These are phyloP conservation scores for Malassezia arunalokei DNA, from an alignment of 1,284 basidiomycete genomes.

Conservation along the genomic window DNA sequence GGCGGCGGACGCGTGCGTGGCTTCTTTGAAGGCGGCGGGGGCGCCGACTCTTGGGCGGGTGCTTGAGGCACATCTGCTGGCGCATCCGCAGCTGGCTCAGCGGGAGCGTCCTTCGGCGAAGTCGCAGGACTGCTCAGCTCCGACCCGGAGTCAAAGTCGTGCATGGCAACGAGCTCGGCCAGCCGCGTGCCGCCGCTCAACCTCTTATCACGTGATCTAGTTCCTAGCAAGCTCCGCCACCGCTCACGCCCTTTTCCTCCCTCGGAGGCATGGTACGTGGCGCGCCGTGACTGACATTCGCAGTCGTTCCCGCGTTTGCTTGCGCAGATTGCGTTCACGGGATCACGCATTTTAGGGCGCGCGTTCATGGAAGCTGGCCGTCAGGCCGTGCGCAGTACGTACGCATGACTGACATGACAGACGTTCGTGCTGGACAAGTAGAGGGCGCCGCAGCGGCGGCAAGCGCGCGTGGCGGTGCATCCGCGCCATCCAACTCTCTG, in stretches of 20 bases:
- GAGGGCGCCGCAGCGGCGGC: constrained; percentile 51
- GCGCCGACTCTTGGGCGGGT: no score
- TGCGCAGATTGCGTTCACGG: constrained; percentile 69
- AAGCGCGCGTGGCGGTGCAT: constrained; percentile 33
- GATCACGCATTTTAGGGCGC: constrained; percentile 73
- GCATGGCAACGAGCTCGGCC: constrained; percentile 3
- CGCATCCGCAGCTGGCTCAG: neutral
- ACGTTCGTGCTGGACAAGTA: constrained; percentile 65
- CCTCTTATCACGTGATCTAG: neutral
- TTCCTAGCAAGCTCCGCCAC: neutral
- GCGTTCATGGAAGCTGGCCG: constrained; percentile 78
- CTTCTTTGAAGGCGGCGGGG: neutral
- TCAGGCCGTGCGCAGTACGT: constrained; percentile 82
- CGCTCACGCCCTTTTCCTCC: neutral
- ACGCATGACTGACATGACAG: constrained; percentile 47
- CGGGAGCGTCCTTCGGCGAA: neutral
- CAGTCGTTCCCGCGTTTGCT: constrained; percentile 52
- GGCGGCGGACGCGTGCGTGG: neutral
- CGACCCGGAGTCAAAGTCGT: constrained; percentile 13
- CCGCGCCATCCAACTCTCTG: constrained; percentile 28
- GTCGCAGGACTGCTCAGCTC: constrained; percentile 13
- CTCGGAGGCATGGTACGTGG: constrained; percentile 9
- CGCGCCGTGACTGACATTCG: constrained; percentile 4
- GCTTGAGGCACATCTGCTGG: neutral
- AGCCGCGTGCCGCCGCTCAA: neutral